phyloP scores from a whole-genome alignment of 1,284 basidiomycete genomes.

The Takashimella koratensis region DNA sequence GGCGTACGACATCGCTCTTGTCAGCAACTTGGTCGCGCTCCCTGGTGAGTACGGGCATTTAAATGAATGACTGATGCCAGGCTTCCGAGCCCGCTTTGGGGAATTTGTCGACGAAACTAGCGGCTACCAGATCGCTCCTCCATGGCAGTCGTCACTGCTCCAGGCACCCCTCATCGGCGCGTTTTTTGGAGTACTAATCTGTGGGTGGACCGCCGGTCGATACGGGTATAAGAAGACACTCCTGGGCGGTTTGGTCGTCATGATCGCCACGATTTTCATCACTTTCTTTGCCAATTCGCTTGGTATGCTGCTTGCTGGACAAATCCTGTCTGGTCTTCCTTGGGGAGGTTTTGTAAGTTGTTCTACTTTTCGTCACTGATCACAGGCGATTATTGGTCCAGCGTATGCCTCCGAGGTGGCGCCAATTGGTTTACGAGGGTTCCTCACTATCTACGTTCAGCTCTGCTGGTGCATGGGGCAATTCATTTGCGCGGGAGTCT shows the following conservation, averaged over 20 bases:
- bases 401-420: slow-evolving; percentile 31
- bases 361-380: no score
- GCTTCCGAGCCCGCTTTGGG: no score
- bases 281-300: slow-evolving; percentile 36
- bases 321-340: slow-evolving; percentile 39
- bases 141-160: slow-evolving; percentile 1
- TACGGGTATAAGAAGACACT: background rate
- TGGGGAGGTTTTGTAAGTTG: slow-evolving; percentile 23
- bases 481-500: slow-evolving; percentile 7
- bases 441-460: slow-evolving; percentile 40
- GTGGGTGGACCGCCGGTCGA: background rate
- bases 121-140: slow-evolving; percentile 4
- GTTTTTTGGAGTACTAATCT: background rate
- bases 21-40: background rate
- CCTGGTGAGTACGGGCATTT: no score
- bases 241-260: background rate
- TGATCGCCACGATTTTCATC: slow-evolving; percentile 29
- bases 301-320: slow-evolving; percentile 31
- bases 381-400: no score
- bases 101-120: no score
- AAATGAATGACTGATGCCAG: no score
- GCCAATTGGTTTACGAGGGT: slow-evolving; percentile 22
- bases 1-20: slow-evolving; percentile 2
- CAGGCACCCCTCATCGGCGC: background rate
- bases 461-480: slow-evolving; percentile 15